A percentile compares a stretch with the other conserved stretches of the same genome.
phyloP scores from a whole-genome alignment of 2,329 filamentous ascomycete genomes.

The Stachybotrys chartarum region DNA sequence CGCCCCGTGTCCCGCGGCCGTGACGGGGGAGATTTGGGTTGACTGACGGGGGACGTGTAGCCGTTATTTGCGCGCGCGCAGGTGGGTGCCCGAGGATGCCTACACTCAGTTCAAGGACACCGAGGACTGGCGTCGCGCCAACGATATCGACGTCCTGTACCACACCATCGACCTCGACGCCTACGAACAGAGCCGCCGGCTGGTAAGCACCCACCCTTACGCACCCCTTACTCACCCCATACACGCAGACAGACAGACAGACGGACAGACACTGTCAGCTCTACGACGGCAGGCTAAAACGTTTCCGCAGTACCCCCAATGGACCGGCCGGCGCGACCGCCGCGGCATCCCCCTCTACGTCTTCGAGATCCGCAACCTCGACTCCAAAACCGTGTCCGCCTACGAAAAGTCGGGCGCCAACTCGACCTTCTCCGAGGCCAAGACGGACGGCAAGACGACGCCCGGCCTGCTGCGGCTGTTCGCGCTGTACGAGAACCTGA shows the following conservation, averaged over 20 bases:
- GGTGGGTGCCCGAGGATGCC: slow-evolving; percentile 72
- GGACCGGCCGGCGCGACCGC: slow-evolving; percentile 84
- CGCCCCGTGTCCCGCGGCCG: background rate
- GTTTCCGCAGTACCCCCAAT: slow-evolving; percentile 71
- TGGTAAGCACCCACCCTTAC: slow-evolving; percentile 46
- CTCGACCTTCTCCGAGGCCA: slow-evolving; percentile 51
- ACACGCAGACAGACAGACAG: background rate
- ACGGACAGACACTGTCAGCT: background rate
- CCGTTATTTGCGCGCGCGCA: slow-evolving; percentile 78
- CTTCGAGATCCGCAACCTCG: slow-evolving; percentile 77
- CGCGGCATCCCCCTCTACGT: slow-evolving; percentile 90
- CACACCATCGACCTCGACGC: slow-evolving; percentile 78
- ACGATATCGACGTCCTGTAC: slow-evolving; percentile 73
- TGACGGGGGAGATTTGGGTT: background rate
- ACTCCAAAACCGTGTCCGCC: slow-evolving; percentile 70
- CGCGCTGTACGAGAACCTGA: slow-evolving; percentile 88
- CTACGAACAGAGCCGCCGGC: slow-evolving; percentile 70
- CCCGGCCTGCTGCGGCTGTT: slow-evolving; percentile 79
- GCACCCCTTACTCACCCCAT: background rate
- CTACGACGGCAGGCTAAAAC: no score
- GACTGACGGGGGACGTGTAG: slow-evolving; percentile 33
- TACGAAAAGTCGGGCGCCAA: slow-evolving; percentile 64
- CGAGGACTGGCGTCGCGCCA: slow-evolving; percentile 77
- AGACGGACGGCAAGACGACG: slow-evolving; percentile 58
- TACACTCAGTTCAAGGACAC: slow-evolving; percentile 81